These are phyloP conservation scores for Chlorokybus atmophyticus DNA, from an alignment of 139 green algal genomes.

Conservation along the genomic window DNA sequence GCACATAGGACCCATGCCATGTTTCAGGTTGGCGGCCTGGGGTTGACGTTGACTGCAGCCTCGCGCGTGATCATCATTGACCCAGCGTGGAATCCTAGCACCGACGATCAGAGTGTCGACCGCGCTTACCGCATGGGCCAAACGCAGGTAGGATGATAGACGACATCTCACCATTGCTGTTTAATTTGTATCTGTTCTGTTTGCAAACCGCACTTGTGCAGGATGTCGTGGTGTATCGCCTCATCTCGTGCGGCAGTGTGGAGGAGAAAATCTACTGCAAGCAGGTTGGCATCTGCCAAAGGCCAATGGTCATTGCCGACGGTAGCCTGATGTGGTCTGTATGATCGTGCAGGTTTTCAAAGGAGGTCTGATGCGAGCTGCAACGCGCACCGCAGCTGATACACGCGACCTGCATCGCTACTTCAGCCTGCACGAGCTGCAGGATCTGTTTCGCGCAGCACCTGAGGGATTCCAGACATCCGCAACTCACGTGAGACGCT, in stretches of 20 bases:
- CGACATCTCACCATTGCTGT: too few species aligned
- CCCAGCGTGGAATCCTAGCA: slow-evolving; percentile 50
- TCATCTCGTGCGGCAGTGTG: slow-evolving; percentile 90
- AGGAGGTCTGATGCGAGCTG: slow-evolving; percentile 29
- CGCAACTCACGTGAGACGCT: too few species aligned
- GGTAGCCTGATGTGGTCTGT: neutral
- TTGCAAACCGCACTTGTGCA: too few species aligned
- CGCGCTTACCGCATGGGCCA: slow-evolving; percentile 93
- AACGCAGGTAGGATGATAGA: too few species aligned
- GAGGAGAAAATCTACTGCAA: slow-evolving; percentile 82
- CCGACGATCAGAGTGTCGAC: slow-evolving; percentile 79
- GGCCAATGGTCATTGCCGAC: neutral
- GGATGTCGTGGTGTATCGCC: slow-evolving; percentile 83
- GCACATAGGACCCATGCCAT: slow-evolving; percentile 18
- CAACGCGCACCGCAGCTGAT: slow-evolving; percentile 58
- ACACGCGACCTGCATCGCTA: slow-evolving; percentile 58
- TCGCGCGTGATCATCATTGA: slow-evolving; percentile 78
- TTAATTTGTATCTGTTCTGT: too few species aligned
- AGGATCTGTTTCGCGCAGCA: slow-evolving; percentile 57
- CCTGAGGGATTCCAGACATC: too few species aligned
- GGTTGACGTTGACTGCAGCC: slow-evolving; percentile 83
- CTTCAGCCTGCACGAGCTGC: slow-evolving; percentile 51
- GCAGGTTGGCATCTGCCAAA: slow-evolving; percentile 36
- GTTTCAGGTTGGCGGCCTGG: slow-evolving; percentile 87
- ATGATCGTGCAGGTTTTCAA: slow-evolving; percentile 30